Evolutionary conservation across 2,329 filamentous ascomycete species (phyloP).

Genomic region (Penicillium sp.): DNA sequence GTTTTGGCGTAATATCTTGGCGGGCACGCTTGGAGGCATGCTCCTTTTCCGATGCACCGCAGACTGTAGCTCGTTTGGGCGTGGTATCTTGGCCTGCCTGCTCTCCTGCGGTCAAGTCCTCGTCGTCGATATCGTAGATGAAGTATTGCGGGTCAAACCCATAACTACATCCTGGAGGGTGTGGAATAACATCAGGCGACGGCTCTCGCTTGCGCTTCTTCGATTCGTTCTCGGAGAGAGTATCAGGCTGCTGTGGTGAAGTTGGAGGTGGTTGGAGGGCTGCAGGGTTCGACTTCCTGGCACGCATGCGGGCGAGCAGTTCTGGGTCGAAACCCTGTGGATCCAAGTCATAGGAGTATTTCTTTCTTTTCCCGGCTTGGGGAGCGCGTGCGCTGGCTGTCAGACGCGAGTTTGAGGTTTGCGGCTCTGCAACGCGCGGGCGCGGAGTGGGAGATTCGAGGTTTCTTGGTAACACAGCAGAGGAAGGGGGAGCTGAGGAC

Average conservation of each 20-base stretch:
- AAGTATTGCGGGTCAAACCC: conserved; percentile 36
- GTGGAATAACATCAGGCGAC: conserved; percentile 36
- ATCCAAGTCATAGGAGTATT: conserved; percentile 1
- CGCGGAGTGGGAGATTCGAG: neutral
- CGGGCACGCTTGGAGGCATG: neutral
- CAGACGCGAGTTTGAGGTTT: neutral
- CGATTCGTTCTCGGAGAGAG: neutral
- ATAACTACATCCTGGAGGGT: conserved; percentile 35
- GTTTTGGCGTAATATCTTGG: neutral
- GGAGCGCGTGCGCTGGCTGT: neutral
- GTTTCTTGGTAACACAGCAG: neutral
- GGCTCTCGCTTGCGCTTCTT: conserved; percentile 36
- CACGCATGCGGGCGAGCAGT: conserved; percentile 7
- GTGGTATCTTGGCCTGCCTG: neutral
- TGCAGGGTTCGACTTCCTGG: conserved; percentile 5
- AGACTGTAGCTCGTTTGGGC: neutral
- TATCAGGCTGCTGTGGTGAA: neutral
- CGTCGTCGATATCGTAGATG: conserved; percentile 26
- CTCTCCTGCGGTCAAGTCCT: conserved; percentile 21
- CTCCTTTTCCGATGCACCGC: neutral
- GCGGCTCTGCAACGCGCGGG: neutral
- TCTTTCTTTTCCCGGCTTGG: neutral
- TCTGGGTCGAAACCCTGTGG: conserved; percentile 4
- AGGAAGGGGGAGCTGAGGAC: neutral
- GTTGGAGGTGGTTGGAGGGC: conserved; percentile 1